These are phyloP conservation scores for Rosa multiflora DNA, from an alignment of 306 rosid genomes.

Conservation along the genomic window DNA sequence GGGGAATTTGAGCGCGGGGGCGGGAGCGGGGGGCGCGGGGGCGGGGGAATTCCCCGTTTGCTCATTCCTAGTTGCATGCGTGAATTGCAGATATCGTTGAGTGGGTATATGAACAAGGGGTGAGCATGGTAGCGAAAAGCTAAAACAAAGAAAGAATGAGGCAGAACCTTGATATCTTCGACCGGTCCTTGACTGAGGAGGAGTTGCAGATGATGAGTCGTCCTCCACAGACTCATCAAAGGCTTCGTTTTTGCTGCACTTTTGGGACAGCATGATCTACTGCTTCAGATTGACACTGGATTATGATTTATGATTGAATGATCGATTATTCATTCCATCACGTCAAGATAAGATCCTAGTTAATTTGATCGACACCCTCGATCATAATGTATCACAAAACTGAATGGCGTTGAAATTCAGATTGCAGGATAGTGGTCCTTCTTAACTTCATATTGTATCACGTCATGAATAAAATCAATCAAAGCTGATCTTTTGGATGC, in stretches of 20 bases:
- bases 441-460: background rate
- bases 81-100: constrained; percentile 1
- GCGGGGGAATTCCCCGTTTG: too few species aligned
- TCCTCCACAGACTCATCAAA: constrained; percentile 24
- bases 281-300: constrained; percentile 31
- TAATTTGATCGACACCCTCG: too few species aligned
- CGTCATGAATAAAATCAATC: background rate
- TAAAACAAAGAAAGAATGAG: constrained; percentile 36
- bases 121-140: constrained; percentile 36
- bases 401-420: background rate
- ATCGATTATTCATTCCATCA: constrained; percentile 10
- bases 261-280: constrained; percentile 30
- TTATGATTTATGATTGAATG: constrained; percentile 15
- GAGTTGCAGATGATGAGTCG: constrained; percentile 20
- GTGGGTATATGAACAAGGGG: constrained; percentile 45
- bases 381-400: too few species aligned
- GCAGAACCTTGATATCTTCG: constrained; percentile 36
- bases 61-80: too few species aligned
- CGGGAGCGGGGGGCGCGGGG: too few species aligned
- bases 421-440: background rate
- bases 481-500: background rate
- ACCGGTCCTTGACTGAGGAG: constrained; percentile 29
- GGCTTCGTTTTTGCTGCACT: constrained; percentile 25
- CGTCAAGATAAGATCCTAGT: too few species aligned
- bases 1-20: too few species aligned